These are phyloP conservation scores for Pythium phragmiticola DNA, from an alignment of 352 stramenopile species.

Conservation along the genomic window DNA sequence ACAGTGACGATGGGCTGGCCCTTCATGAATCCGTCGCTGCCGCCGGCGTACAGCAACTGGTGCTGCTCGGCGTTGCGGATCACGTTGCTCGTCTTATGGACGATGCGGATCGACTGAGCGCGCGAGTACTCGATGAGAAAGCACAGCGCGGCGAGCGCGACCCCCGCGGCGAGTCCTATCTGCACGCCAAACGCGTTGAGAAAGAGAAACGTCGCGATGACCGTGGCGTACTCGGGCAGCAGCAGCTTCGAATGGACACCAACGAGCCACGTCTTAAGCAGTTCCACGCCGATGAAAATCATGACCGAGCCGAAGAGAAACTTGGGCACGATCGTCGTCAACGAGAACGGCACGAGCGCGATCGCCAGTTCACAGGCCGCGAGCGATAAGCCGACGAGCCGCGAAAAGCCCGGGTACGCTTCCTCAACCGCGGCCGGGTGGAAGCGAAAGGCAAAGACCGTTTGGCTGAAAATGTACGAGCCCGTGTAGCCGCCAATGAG, in stretches of 20 bases:
- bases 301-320: conserved; percentile 97
- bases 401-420: conserved; percentile 44
- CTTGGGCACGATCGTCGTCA: conserved; percentile 93
- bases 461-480: conserved; percentile 94
- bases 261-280: conserved; percentile 87
- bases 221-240: conserved; percentile 87
- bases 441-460: conserved; percentile 83
- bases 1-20: conserved; percentile 64
- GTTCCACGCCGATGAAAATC: conserved; percentile 95
- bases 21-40: conserved; percentile 26
- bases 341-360: conserved; percentile 80
- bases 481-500: conserved; percentile 85
- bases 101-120: conserved; percentile 50
- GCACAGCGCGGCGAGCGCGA: conserved; percentile 63
- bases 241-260: conserved; percentile 61
- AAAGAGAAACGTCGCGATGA: conserved; percentile 89
- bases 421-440: conserved; percentile 42
- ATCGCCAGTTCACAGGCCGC: conserved; percentile 55
- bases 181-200: conserved; percentile 91
- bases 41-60: conserved; percentile 36
- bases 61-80: conserved; percentile 67
- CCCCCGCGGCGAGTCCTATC: conserved; percentile 61
- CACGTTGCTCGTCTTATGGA: conserved; percentile 65
- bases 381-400: conserved; percentile 66
- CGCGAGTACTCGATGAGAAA: conserved; percentile 83